Evolutionary conservation across 306 rosid species (phyloP), one percentile per base, ranked within the genome.

Genomic region (Fragaria iinumae): DNA sequence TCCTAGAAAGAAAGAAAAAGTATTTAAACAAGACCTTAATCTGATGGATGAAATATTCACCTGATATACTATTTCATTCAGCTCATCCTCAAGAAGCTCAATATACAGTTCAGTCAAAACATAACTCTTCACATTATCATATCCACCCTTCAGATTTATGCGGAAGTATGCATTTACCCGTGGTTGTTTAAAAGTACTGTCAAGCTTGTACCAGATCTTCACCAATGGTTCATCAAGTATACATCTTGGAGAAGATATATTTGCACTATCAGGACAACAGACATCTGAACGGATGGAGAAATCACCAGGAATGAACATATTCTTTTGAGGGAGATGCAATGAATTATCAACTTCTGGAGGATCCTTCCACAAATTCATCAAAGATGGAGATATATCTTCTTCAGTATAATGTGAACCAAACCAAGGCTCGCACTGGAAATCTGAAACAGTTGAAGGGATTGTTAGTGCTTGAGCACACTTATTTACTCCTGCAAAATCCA

Each of bases 201-300:
- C 99, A 68, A 84, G 88, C 88, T 92, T 92, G 93, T 95, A 89
- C 99, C 99, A 95, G 75, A 92, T 82, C 88, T 90, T 95, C 73
- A 95, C 87, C 59, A 89, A 84, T 73, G 97, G 88, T 80, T 92
- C 99, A 86, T 95, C 91, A 69, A 89, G 79, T 87, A 95, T 87
- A 76, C 97, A 90, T 79, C 78, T 87, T 65, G 97, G 97, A 83
- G 86, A 87, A 52, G 87, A 78, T 79, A 73, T 69, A 78, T 80
- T 81, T 53, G 67, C 75, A 79, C 57, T 82, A 79, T 83, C 88
- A 78, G 73, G 44, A 68, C 74, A 65, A 34, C 13, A 65, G 13
- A 34, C 77, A 76, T 75, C 79, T 59, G 88, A 87, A 67, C 88
- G 91, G 72, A 92, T 86, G 69, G 97, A 89, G 86, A 95, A 95